Evolutionary conservation across 2,329 filamentous ascomycete species (phyloP).

Genomic region (Claviceps purpurea): DNA sequence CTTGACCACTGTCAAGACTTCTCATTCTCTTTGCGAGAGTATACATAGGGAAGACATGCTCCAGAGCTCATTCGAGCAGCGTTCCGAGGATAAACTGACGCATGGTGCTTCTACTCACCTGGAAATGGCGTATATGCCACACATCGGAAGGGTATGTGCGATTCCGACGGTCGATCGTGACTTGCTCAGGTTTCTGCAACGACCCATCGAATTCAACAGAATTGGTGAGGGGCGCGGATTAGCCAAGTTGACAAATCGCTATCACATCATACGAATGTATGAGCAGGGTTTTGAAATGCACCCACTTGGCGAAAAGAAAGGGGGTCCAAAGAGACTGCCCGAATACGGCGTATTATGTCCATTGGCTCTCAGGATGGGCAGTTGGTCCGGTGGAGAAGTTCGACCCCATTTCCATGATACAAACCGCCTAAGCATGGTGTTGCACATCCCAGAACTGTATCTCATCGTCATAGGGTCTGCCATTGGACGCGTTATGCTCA

Average conservation of each 20-base stretch:
- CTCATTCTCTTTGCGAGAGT: too few relatives aligned
- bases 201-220: slow-evolving; percentile 8
- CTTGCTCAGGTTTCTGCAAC: slow-evolving; percentile 13
- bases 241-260: slow-evolving; percentile 8
- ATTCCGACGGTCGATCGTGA: slow-evolving; percentile 7
- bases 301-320: slow-evolving; percentile 14
- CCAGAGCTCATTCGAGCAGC: too few relatives aligned
- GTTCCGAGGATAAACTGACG: neutral
- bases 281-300: slow-evolving; percentile 35
- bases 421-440: slow-evolving; percentile 41
- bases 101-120: slow-evolving; percentile 3
- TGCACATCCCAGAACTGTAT: slow-evolving; percentile 54
- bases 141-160: slow-evolving; percentile 13
- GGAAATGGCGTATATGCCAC: slow-evolving; percentile 24
- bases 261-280: slow-evolving; percentile 33
- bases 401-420: slow-evolving; percentile 20
- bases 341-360: slow-evolving; percentile 21
- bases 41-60: too few relatives aligned
- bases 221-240: neutral
- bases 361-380: slow-evolving; percentile 16
- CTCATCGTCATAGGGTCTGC: slow-evolving; percentile 54
- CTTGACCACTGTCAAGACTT: too few relatives aligned
- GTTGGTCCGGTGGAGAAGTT: slow-evolving; percentile 10
- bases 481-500: slow-evolving; percentile 50
- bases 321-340: slow-evolving; percentile 8